These are phyloP conservation scores for Kwoniella pini DNA, from an alignment of 768 basidiomycete genomes.

Conservation along the genomic window DNA sequence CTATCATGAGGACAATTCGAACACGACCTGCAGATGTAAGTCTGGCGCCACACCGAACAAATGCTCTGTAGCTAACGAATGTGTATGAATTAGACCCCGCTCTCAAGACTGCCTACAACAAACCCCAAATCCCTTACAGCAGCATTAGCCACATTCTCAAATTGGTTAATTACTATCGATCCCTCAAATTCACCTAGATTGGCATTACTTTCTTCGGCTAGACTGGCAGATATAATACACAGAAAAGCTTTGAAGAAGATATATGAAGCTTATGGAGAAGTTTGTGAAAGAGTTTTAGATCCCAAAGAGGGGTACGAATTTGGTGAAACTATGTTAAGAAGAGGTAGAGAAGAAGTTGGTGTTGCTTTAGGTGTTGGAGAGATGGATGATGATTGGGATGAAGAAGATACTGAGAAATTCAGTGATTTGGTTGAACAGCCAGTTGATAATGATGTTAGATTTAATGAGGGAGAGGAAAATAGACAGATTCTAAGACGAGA, in stretches of 20 bases:
- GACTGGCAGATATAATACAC: conserved; percentile 71
- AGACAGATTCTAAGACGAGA: not conserved
- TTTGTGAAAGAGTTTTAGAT: conserved; percentile 76
- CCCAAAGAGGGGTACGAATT: conserved; percentile 85
- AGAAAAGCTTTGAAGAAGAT: conserved; percentile 70
- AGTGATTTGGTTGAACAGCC: not conserved
- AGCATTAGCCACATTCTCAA: conserved; percentile 68
- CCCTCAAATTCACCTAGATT: conserved; percentile 76
- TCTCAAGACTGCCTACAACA: conserved; percentile 72
- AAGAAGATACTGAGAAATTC: not conserved
- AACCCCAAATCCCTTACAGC: conserved; percentile 65
- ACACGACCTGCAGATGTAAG: conserved; percentile 54
- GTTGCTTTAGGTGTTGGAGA: conserved; percentile 42
- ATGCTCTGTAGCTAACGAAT: not conserved
- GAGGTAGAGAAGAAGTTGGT: conserved; percentile 54
- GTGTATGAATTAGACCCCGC: conserved; percentile 61
- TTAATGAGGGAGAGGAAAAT: not conserved
- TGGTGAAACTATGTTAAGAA: conserved; percentile 77
- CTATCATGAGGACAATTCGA: conserved; percentile 54
- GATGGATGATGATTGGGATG: conserved; percentile 9
- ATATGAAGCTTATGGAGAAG: conserved; percentile 66
- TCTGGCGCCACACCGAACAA: not conserved
- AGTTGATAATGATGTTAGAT: not conserved
- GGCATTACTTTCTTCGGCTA: conserved; percentile 68
- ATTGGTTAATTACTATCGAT: conserved; percentile 79